Percentiles rank a stretch among this genome's conserved stretches.
Conservation (phyloP, 805 yeast genomes). For the Kuraishia ogatae region DNA sequence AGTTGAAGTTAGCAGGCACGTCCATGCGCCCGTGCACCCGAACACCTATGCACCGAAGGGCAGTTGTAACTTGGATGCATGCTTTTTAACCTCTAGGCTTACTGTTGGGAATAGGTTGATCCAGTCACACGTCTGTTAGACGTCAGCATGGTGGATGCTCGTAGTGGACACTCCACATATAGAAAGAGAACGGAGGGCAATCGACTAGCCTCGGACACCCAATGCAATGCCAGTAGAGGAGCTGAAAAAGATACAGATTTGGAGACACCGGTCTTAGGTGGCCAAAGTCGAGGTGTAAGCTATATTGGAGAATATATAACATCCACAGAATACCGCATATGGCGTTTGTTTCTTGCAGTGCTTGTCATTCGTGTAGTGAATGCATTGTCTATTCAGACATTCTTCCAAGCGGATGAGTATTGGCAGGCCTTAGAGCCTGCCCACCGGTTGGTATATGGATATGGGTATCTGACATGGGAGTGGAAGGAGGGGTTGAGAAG, state of each 20-base stretch:
- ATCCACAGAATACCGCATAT: not conserved
- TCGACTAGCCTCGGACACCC: not conserved
- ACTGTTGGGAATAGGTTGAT: not conserved
- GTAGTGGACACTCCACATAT: not conserved
- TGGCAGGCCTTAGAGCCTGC: conserved; percentile 95
- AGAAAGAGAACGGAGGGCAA: not conserved
- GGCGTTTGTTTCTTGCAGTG: conserved; percentile 10
- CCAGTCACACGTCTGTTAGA: not conserved
- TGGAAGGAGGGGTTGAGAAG: conserved; percentile 75
- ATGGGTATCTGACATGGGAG: conserved; percentile 91
- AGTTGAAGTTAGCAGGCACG: too few species aligned
- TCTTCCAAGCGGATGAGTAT: conserved; percentile 94
- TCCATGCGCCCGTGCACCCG: too few species aligned
- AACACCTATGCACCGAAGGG: too few species aligned
- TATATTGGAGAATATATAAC: not conserved
- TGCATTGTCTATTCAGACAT: conserved; percentile 58
- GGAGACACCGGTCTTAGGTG: not conserved
- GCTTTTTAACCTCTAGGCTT: not conserved
- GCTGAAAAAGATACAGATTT: not conserved
- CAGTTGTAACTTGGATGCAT: not conserved
- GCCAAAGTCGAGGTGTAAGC: not conserved
- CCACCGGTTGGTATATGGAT: conserved; percentile 61
- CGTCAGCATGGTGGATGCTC: not conserved
- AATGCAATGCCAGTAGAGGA: not conserved
- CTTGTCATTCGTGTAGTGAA: conserved; percentile 47